Conservation (phyloP, 495 filamentous ascomycete genomes). For the Penicillium chermesinum region DNA sequence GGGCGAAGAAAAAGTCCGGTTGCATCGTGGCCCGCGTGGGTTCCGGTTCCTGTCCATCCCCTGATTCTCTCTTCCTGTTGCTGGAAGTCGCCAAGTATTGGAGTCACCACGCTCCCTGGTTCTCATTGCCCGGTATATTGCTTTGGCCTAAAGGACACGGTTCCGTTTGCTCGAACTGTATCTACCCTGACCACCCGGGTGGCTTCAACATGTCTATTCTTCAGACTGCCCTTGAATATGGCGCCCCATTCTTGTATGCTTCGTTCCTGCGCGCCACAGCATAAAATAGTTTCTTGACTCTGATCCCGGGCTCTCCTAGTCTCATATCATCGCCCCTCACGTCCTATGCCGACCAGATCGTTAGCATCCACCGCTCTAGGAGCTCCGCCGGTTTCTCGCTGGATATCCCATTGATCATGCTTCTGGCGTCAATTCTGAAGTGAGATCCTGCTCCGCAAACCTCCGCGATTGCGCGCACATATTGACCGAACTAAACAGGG, state of each 20-base stretch:
- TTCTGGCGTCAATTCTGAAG: slow-evolving; percentile 87
- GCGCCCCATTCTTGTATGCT: slow-evolving; percentile 42
- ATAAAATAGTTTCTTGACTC: background rate
- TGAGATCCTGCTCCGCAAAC: slow-evolving; percentile 33
- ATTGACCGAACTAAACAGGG: slow-evolving; percentile 37
- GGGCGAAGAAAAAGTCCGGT: slow-evolving; percentile 20
- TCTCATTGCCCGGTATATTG: background rate
- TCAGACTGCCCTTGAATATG: slow-evolving; percentile 41
- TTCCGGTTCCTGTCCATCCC: background rate
- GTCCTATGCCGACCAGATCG: slow-evolving; percentile 87
- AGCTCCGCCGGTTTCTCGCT: slow-evolving; percentile 84
- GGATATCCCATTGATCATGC: slow-evolving; percentile 96
- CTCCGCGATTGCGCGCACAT: background rate
- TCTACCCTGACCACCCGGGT: slow-evolving; percentile 3
- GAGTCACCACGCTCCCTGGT: background rate
- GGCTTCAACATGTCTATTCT: slow-evolving; percentile 34
- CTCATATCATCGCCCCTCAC: slow-evolving; percentile 79
- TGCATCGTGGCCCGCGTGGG: slow-evolving; percentile 9
- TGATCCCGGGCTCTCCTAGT: slow-evolving; percentile 24
- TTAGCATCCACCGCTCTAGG: slow-evolving; percentile 74
- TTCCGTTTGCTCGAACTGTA: slow-evolving; percentile 6
- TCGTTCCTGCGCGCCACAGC: background rate
- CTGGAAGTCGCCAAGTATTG: background rate
- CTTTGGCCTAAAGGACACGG: background rate
- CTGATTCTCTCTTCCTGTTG: slow-evolving; percentile 5